A percentile compares a stretch with the other conserved stretches of the same genome.
These are phyloP conservation scores for Hirsutella rhossiliensis DNA, from an alignment of 2,329 filamentous ascomycete species.

Conservation along the genomic window DNA sequence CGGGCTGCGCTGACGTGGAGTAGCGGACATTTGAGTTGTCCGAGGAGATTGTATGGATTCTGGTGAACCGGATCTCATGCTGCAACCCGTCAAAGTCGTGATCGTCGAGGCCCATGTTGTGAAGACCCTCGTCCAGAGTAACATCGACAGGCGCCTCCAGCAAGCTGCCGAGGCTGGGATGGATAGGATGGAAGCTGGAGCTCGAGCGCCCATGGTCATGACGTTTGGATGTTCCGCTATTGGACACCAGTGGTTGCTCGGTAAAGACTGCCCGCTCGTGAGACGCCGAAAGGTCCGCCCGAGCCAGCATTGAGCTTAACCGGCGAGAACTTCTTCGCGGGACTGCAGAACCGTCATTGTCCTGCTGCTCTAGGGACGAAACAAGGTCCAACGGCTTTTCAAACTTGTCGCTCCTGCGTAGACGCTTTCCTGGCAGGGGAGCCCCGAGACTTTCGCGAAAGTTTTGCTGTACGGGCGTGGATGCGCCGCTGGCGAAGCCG, in stretches of 20 bases:
- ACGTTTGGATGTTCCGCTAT: constrained; percentile 39
- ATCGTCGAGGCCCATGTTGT: constrained; percentile 61
- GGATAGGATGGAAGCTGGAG: constrained; percentile 30
- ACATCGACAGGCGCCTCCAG: constrained; percentile 58
- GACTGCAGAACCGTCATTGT: constrained; percentile 40
- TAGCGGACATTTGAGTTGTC: constrained; percentile 50
- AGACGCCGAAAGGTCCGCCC: constrained; percentile 75
- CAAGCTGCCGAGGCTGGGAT: constrained; percentile 45
- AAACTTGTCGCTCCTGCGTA: constrained; percentile 37
- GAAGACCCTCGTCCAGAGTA: constrained; percentile 59
- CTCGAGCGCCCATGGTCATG: constrained; percentile 39
- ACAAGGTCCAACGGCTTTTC: constrained; percentile 50
- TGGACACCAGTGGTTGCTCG: constrained; percentile 41
- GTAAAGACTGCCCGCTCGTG: constrained; percentile 72
- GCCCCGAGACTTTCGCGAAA: constrained; percentile 68
- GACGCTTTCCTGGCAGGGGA: constrained; percentile 39
- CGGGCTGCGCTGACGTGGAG: constrained; percentile 40
- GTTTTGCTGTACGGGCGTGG: constrained; percentile 61
- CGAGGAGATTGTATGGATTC: constrained; percentile 55
- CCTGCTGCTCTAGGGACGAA: constrained; percentile 56
- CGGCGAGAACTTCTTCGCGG: constrained; percentile 56
- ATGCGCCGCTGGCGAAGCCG: constrained; percentile 58
- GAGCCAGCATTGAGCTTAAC: constrained; percentile 81
- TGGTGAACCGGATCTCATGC: constrained; percentile 60
- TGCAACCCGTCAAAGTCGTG: constrained; percentile 59